These are phyloP conservation scores for Globisporangium heterothallicum DNA, from an alignment of 352 stramenopile genomes.

Conservation along the genomic window DNA sequence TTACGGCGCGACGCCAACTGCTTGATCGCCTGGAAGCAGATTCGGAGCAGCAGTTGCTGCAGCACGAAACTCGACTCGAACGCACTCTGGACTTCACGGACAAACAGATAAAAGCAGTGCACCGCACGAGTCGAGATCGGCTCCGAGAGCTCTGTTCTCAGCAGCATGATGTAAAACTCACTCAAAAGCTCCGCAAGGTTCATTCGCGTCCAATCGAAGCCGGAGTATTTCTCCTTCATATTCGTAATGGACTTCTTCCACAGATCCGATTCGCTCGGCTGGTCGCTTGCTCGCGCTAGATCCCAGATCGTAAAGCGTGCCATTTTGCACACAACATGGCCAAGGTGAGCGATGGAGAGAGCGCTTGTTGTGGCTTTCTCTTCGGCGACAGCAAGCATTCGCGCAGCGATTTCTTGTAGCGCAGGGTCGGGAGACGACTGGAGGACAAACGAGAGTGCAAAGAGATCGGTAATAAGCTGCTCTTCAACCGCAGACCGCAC, in stretches of 20 bases:
- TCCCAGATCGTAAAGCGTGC: slow-evolving; percentile 55
- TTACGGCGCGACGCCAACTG: slow-evolving; percentile 26
- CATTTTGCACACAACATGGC: slow-evolving; percentile 65
- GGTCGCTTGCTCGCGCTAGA: slow-evolving; percentile 26
- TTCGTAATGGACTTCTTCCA: slow-evolving; percentile 43
- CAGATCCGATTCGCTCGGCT: slow-evolving; percentile 24
- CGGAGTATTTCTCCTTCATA: slow-evolving; percentile 65
- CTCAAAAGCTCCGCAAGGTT: slow-evolving; percentile 58
- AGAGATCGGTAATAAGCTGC: slow-evolving; percentile 65
- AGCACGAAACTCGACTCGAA: slow-evolving; percentile 35
- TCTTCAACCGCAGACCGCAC: slow-evolving; percentile 26
- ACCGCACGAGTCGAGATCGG: slow-evolving; percentile 43
- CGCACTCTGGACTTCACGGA: slow-evolving; percentile 33
- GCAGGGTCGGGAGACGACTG: slow-evolving; percentile 13
- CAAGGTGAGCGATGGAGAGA: slow-evolving; percentile 49
- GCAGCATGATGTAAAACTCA: slow-evolving; percentile 55
- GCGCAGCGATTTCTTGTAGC: slow-evolving; percentile 31
- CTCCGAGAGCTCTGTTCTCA: slow-evolving; percentile 31
- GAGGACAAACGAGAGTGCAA: slow-evolving; percentile 63
- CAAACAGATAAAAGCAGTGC: slow-evolving; percentile 64
- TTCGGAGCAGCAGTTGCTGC: slow-evolving; percentile 62
- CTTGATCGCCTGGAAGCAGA: slow-evolving; percentile 66
- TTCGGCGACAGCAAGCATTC: slow-evolving; percentile 46
- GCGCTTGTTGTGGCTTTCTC: slow-evolving; percentile 29
- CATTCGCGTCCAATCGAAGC: slow-evolving; percentile 57